A percentile compares a stretch with the other conserved stretches of the same genome.
Conservation (phyloP, 148 eudicot genomes). For the Silene uniflora region DNA sequence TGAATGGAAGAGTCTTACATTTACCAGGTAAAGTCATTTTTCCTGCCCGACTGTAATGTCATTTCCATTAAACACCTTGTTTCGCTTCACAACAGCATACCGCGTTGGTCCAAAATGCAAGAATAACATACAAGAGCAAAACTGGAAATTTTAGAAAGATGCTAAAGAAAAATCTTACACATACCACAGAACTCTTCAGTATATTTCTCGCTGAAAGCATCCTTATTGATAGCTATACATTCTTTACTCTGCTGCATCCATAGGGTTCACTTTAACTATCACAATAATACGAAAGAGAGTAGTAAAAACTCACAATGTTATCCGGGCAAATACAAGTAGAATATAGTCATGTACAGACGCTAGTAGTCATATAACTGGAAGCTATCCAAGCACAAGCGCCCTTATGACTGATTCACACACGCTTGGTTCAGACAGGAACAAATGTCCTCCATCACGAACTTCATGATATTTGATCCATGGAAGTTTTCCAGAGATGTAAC, state of each 20-base stretch:
- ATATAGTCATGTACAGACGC: background rate
- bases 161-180: background rate
- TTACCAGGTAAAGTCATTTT: too few relatives aligned
- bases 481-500: conserved; percentile 33
- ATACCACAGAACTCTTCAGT: background rate
- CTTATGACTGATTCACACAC: conserved; percentile 44
- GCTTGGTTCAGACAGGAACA: conserved; percentile 22
- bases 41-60: too few relatives aligned
- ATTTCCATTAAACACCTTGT: background rate
- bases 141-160: background rate
- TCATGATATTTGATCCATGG: conserved; percentile 45
- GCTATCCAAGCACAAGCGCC: conserved; percentile 39
- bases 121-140: background rate
- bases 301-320: background rate
- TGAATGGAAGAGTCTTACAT: too few relatives aligned
- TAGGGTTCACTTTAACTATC: background rate
- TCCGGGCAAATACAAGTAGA: background rate
- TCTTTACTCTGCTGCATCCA: background rate
- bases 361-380: background rate
- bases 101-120: background rate
- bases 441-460: conserved; percentile 36
- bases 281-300: conserved; percentile 2
- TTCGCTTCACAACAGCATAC: background rate
- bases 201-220: background rate
- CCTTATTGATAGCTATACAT: conserved; percentile 11